Evolutionary conservation across 2,329 filamentous ascomycete genomes (phyloP).

Genomic region (Colletotrichum sp.): DNA sequence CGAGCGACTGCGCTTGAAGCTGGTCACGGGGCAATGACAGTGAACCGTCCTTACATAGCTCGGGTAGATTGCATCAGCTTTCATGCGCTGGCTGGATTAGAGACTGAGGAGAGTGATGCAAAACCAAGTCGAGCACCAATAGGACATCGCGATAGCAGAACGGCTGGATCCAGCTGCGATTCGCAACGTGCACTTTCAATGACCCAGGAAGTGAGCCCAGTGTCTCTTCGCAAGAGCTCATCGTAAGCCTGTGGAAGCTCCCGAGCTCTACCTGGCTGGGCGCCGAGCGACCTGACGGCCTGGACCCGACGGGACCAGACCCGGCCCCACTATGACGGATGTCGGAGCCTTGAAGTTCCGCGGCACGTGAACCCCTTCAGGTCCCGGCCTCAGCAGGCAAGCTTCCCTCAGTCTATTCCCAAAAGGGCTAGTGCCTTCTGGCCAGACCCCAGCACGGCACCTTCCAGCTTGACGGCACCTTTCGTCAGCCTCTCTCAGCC

Average conservation of each 20-base stretch:
- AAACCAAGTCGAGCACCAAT: background rate
- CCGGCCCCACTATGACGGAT: background rate
- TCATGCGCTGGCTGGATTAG: background rate
- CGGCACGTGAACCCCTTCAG: background rate
- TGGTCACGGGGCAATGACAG: background rate
- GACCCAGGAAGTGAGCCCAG: background rate
- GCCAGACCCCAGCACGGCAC: constrained; percentile 5
- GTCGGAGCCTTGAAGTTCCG: background rate
- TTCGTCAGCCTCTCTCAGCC: constrained; percentile 25
- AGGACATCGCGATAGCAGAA: background rate
- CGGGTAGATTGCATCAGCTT: background rate
- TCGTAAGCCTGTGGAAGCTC: background rate
- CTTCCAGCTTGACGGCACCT: constrained; percentile 18
- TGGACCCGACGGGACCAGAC: background rate
- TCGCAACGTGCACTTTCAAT: background rate
- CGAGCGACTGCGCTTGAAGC: background rate
- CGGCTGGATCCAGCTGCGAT: background rate
- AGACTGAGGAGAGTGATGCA: background rate
- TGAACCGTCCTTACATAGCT: background rate
- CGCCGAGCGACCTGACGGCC: background rate
- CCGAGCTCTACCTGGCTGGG: background rate
- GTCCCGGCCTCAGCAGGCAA: background rate
- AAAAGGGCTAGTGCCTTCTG: background rate
- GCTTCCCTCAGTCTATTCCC: background rate
- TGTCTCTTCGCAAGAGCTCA: background rate